phyloP scores from a whole-genome alignment of 768 basidiomycete species.

The Boletus sp. region DNA sequence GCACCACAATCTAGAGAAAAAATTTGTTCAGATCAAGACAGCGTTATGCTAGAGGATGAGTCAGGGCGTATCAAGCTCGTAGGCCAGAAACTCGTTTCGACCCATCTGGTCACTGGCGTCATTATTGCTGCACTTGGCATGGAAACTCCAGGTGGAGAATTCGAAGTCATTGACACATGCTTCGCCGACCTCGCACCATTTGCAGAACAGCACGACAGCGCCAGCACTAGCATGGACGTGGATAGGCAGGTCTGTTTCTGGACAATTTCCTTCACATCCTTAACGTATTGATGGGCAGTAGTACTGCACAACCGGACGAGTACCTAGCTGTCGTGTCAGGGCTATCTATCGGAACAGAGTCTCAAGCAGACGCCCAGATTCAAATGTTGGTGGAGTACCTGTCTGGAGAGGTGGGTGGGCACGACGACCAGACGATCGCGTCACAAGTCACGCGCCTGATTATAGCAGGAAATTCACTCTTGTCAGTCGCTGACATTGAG shows the following conservation, averaged over 20 bases:
- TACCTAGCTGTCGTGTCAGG: constrained; percentile 90
- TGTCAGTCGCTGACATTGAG: constrained; percentile 39
- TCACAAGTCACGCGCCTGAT: constrained; percentile 81
- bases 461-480: constrained; percentile 87
- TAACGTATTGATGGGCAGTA: constrained; percentile 9
- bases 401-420: constrained; percentile 75
- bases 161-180: constrained; percentile 90
- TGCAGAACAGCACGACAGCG: constrained; percentile 21
- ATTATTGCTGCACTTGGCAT: constrained; percentile 88
- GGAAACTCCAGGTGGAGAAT: constrained; percentile 87
- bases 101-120: constrained; percentile 83
- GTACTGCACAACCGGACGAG: constrained; percentile 43
- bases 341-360: constrained; percentile 67
- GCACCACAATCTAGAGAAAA: constrained; percentile 76
- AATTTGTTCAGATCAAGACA: constrained; percentile 75
- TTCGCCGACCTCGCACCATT: constrained; percentile 76
- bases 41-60: constrained; percentile 92
- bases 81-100: constrained; percentile 62
- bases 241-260: constrained; percentile 47
- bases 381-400: constrained; percentile 92
- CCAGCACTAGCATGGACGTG: constrained; percentile 57
- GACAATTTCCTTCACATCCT: constrained; percentile 1
- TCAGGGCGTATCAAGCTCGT: constrained; percentile 89
- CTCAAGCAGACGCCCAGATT: constrained; percentile 65
- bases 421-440: constrained; percentile 60